A percentile compares a stretch with the other conserved stretches of the same genome.
phyloP scores from a whole-genome alignment of 2,329 filamentous ascomycete species.

The Ascochyta fabae region DNA sequence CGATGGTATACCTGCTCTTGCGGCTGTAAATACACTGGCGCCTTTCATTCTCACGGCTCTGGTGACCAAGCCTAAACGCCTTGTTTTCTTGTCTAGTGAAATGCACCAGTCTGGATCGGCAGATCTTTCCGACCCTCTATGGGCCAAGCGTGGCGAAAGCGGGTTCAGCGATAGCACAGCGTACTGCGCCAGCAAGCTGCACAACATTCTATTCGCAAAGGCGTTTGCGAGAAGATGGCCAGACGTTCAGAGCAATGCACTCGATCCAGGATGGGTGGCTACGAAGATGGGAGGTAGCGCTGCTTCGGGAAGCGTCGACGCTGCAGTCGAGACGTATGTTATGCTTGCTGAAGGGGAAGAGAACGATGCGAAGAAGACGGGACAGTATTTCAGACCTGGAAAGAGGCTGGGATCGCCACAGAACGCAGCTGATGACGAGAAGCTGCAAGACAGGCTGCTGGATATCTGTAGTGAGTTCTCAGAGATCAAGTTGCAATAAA shows the following conservation, averaged over 20 bases:
- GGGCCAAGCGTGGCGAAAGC: slow-evolving; percentile 45
- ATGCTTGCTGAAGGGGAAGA: slow-evolving; percentile 55
- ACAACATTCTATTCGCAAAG: slow-evolving; percentile 63
- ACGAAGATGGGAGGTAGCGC: slow-evolving; percentile 61
- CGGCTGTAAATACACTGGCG: slow-evolving; percentile 64
- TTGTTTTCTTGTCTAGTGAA: slow-evolving; percentile 61
- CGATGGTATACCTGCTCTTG: slow-evolving; percentile 58
- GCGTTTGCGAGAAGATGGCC: slow-evolving; percentile 58
- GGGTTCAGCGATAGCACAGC: slow-evolving; percentile 48
- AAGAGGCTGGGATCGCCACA: slow-evolving; percentile 36
- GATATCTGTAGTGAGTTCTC: slow-evolving; percentile 47
- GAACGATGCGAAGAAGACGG: slow-evolving; percentile 36
- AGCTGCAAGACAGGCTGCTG: slow-evolving; percentile 55
- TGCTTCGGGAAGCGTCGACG: slow-evolving; percentile 57
- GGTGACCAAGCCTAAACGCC: slow-evolving; percentile 56
- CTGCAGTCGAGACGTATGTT: slow-evolving; percentile 57
- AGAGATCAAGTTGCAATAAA: slow-evolving; percentile 40
- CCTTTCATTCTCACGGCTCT: slow-evolving; percentile 63
- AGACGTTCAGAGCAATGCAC: slow-evolving; percentile 54
- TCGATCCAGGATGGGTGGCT: slow-evolving; percentile 62
- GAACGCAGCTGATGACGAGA: slow-evolving; percentile 44
- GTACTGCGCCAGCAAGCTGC: slow-evolving; percentile 64
- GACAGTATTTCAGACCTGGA: slow-evolving; percentile 50
- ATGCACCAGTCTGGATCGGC: slow-evolving; percentile 59
- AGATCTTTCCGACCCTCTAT: slow-evolving; percentile 51